These are phyloP conservation scores for Fusarium sp. DNA, from an alignment of 2,329 filamentous ascomycete genomes.

Conservation along the genomic window DNA sequence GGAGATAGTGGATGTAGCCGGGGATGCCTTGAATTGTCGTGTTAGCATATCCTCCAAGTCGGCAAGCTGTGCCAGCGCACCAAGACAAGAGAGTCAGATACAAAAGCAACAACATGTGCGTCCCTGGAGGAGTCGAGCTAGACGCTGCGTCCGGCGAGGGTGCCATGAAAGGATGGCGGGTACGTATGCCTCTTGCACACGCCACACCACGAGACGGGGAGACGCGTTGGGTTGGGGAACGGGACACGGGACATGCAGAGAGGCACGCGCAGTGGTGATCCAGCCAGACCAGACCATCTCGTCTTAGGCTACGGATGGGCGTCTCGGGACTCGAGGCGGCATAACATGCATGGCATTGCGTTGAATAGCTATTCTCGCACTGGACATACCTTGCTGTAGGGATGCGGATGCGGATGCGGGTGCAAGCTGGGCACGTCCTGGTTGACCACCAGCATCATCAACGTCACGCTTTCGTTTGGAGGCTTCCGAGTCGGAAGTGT, in stretches of 20 bases:
- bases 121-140: slow-evolving; percentile 37
- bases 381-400: slow-evolving; percentile 59
- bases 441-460: slow-evolving; percentile 57
- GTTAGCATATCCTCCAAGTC: slow-evolving; percentile 40
- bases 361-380: slow-evolving; percentile 32
- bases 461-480: slow-evolving; percentile 63
- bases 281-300: slow-evolving; percentile 8
- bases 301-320: slow-evolving; percentile 33
- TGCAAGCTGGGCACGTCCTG: slow-evolving; percentile 55
- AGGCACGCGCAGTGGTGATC: slow-evolving; percentile 12
- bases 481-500: slow-evolving; percentile 55
- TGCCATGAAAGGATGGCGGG: slow-evolving; percentile 8
- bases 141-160: slow-evolving; percentile 28
- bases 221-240: slow-evolving; percentile 18
- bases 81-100: slow-evolving; percentile 36
- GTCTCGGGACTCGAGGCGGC: slow-evolving; percentile 34
- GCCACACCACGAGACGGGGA: slow-evolving; percentile 14
- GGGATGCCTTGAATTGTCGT: slow-evolving; percentile 31
- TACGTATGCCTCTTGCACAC: slow-evolving; percentile 16
- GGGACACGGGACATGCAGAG: slow-evolving; percentile 9
- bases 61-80: slow-evolving; percentile 32
- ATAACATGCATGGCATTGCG: slow-evolving; percentile 28
- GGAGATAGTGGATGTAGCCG: slow-evolving; percentile 66
- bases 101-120: slow-evolving; percentile 38
- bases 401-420: slow-evolving; percentile 49